Conservation (phyloP, 176 grass and related monocot genomes). For the Carex pumila region DNA sequence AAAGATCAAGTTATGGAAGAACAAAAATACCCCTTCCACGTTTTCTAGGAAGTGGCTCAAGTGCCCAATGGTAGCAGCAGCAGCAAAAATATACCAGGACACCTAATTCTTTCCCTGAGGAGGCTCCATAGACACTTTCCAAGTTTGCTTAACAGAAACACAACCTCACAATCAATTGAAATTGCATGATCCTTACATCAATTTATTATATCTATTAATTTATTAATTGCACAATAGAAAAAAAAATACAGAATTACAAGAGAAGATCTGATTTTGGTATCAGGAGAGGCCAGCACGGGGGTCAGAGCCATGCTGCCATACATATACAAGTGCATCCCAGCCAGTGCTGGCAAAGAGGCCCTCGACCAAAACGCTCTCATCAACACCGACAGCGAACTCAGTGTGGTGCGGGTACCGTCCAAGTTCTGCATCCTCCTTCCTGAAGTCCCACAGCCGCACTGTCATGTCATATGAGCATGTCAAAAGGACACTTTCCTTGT, state of each 20-base stretch:
- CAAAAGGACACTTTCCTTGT: slow-evolving; percentile 60
- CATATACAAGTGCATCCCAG: slow-evolving; percentile 73
- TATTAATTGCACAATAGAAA: slow-evolving; percentile 9
- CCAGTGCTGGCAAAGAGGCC: slow-evolving; percentile 73
- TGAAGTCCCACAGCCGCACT: slow-evolving; percentile 84
- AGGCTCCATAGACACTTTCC: neutral
- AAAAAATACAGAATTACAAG: slow-evolving; percentile 12
- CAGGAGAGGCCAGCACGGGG: slow-evolving; percentile 35
- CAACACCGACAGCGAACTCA: slow-evolving; percentile 66
- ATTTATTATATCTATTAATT: neutral
- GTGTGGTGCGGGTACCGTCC: slow-evolving; percentile 66
- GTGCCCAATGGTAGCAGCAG: neutral
- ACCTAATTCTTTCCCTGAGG: neutral
- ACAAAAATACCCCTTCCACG: neutral
- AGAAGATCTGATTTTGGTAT: neutral
- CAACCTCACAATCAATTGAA: neutral
- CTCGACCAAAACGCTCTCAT: slow-evolving; percentile 78
- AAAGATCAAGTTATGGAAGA: neutral
- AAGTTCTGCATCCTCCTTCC: slow-evolving; percentile 59
- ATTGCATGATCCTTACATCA: neutral
- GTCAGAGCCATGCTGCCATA: slow-evolving; percentile 74
- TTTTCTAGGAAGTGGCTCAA: neutral
- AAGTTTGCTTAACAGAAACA: neutral
- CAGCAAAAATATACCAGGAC: neutral
- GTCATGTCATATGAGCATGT: slow-evolving; percentile 96